Evolutionary conservation across 2,329 filamentous ascomycete genomes (phyloP).

Genomic region (Aspergillus costaricaensis): DNA sequence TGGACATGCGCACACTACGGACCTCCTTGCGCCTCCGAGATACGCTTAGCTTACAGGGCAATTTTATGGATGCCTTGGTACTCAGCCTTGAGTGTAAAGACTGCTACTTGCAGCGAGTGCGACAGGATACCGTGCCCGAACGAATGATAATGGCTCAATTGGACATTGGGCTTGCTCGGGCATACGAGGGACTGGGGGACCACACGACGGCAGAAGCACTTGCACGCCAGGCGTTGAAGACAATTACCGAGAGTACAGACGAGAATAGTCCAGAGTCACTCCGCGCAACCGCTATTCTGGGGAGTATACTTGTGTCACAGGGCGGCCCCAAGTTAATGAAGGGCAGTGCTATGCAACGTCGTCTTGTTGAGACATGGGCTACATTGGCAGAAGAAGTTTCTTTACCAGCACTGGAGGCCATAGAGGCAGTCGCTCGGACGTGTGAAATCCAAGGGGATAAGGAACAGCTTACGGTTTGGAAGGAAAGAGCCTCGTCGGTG

Average conservation of each 20-base stretch:
- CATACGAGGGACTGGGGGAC: not conserved
- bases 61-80: not conserved
- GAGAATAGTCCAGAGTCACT: not conserved
- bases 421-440: conserved; percentile 1
- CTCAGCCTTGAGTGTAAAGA: conserved; percentile 1
- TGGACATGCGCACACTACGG: not conserved
- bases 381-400: not conserved
- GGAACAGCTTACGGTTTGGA: not conserved
- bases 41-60: not conserved
- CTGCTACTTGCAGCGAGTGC: not conserved
- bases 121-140: not conserved
- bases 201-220: conserved; percentile 2
- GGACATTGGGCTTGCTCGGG: not conserved
- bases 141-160: not conserved
- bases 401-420: not conserved
- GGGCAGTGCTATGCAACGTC: not conserved
- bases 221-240: not conserved
- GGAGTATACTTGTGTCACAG: not conserved
- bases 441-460: not conserved
- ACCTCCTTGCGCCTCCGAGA: not conserved
- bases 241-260: not conserved
- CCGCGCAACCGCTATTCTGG: not conserved
- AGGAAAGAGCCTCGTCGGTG: not conserved
- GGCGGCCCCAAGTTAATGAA: not conserved
- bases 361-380: not conserved